phyloP scores from a whole-genome alignment of 2,329 filamentous ascomycete genomes.

The Colletotrichum lini region DNA sequence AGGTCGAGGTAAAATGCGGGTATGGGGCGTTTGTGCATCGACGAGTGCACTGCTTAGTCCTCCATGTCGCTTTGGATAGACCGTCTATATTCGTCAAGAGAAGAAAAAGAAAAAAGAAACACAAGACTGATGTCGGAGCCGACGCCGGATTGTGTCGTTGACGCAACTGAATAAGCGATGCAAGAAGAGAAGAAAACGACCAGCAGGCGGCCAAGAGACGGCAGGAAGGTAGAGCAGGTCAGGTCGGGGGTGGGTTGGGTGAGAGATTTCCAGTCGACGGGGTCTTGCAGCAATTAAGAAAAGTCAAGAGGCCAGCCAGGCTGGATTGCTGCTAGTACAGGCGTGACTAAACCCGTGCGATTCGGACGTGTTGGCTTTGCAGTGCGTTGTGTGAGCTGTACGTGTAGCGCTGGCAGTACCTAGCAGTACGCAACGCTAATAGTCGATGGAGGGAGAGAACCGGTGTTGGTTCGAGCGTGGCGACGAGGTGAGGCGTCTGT shows the following conservation, averaged over 20 bases:
- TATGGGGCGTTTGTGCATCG: conserved; percentile 30
- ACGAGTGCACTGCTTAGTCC: conserved; percentile 22
- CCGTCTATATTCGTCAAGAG: conserved; percentile 2
- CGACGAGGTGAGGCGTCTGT: background rate
- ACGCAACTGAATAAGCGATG: conserved; percentile 5
- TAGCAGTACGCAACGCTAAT: conserved; percentile 10
- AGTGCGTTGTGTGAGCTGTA: conserved; percentile 8
- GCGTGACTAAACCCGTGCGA: conserved; percentile 14
- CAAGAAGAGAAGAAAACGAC: background rate
- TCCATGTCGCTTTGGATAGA: conserved; percentile 3
- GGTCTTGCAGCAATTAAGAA: conserved; percentile 35
- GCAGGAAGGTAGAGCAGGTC: background rate
- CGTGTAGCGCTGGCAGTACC: conserved; percentile 7
- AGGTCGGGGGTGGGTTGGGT: background rate
- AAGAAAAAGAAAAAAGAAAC: background rate
- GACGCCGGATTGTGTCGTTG: conserved; percentile 11
- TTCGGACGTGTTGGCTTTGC: background rate
- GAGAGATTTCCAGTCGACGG: conserved; percentile 19
- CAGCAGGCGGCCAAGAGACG: background rate
- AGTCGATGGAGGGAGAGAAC: background rate
- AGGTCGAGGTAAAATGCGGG: conserved; percentile 5
- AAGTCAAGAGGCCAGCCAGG: background rate
- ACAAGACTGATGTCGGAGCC: background rate
- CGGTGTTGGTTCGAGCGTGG: background rate
- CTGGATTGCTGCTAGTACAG: conserved; percentile 23